These are phyloP conservation scores for Paraleonurus japonicus DNA, from an alignment of 257 asterid genomes.

Conservation along the genomic window DNA sequence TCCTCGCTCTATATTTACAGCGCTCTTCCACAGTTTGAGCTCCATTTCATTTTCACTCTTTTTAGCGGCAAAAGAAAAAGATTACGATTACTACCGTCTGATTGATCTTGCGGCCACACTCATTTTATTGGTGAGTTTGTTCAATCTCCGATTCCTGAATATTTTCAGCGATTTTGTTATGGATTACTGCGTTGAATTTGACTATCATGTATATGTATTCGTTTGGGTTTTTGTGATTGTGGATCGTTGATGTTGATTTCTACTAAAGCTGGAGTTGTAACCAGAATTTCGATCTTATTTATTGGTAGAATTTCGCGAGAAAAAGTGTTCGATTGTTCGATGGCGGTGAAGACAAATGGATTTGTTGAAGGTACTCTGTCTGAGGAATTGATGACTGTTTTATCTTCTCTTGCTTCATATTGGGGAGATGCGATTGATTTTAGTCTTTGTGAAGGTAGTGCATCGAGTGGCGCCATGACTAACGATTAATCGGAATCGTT, in stretches of 20 bases:
- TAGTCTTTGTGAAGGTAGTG: slow-evolving; percentile 46
- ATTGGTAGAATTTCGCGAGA: too few species aligned
- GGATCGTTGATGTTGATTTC: neutral
- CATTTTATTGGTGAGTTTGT: slow-evolving; percentile 13
- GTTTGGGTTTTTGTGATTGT: neutral
- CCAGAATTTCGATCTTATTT: too few species aligned
- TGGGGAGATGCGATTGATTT: too few species aligned
- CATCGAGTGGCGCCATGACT: slow-evolving; percentile 83
- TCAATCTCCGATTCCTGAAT: too few species aligned
- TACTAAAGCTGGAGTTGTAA: slow-evolving; percentile 7
- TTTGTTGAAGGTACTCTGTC: slow-evolving; percentile 50
- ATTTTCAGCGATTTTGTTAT: too few species aligned
- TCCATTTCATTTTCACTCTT: neutral
- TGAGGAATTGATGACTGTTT: slow-evolving; percentile 51
- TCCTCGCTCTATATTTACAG: slow-evolving; percentile 8
- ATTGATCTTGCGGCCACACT: neutral
- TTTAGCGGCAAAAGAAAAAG: neutral
- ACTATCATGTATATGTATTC: neutral
- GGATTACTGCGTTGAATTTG: neutral
- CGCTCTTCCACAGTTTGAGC: neutral
- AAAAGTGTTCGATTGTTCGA: slow-evolving; percentile 18
- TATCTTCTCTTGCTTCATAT: slow-evolving; percentile 46
- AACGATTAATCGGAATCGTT: too few species aligned
- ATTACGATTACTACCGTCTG: neutral
- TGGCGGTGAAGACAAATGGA: slow-evolving; percentile 73